A percentile compares a stretch with the other conserved stretches of the same genome.
phyloP scores from a whole-genome alignment of 2,329 filamentous ascomycete genomes.

The Talaromyces funiculosus region DNA sequence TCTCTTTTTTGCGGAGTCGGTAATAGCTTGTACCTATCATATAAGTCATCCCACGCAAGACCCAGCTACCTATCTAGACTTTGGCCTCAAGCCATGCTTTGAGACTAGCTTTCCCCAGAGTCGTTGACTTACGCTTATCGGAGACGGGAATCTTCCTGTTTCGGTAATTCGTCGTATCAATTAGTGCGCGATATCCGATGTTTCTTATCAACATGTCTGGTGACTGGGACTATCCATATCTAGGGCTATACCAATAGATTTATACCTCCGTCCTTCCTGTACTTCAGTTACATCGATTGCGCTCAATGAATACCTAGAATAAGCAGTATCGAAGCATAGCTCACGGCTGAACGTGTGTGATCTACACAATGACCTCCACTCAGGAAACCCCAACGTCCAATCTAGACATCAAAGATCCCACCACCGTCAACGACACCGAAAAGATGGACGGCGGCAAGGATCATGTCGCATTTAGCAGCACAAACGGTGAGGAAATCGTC shows the following conservation, averaged over 20 bases:
- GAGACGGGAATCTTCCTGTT: neutral
- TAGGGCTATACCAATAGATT: neutral
- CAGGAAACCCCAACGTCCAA: neutral
- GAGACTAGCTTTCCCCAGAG: neutral
- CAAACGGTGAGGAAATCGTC: neutral
- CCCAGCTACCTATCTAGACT: neutral
- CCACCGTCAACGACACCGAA: neutral
- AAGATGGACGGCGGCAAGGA: neutral
- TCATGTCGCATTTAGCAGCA: no score
- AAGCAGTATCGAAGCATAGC: neutral
- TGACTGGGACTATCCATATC: neutral
- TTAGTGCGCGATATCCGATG: neutral
- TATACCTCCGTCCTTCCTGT: neutral
- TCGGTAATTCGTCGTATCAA: neutral
- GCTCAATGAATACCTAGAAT: neutral
- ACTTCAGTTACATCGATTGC: neutral
- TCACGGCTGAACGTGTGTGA: neutral
- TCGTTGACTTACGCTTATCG: neutral
- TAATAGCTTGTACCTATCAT: neutral
- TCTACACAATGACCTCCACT: neutral
- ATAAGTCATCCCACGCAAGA: neutral
- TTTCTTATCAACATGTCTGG: neutral
- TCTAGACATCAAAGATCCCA: slow-evolving; percentile 5
- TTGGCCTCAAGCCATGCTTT: neutral
- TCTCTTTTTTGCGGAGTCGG: neutral